These are phyloP conservation scores for Trypanosoma melophagium DNA, from an alignment of 208 protist genomes.

Conservation along the genomic window DNA sequence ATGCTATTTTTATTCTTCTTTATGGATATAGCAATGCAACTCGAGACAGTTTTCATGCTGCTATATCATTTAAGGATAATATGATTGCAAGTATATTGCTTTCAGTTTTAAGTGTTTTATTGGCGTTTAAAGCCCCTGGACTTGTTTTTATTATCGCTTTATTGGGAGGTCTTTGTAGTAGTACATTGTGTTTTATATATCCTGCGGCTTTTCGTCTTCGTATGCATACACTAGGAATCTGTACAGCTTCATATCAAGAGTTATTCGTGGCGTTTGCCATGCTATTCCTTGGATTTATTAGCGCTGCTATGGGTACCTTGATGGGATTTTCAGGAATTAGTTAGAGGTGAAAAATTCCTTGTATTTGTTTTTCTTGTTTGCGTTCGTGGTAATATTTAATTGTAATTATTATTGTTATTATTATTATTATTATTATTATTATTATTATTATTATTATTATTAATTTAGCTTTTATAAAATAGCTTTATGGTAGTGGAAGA, in stretches of 20 bases:
- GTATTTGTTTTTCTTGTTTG: not conserved
- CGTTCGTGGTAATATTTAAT: not conserved
- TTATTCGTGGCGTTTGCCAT: slow-evolving; percentile 37
- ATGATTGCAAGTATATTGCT: slow-evolving; percentile 40
- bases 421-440: not conserved
- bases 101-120: slow-evolving; percentile 41
- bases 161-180: slow-evolving; percentile 69
- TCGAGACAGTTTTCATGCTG: slow-evolving; percentile 32
- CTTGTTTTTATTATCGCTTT: slow-evolving; percentile 68
- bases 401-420: not conserved
- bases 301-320: slow-evolving; percentile 43
- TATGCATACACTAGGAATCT: slow-evolving; percentile 49
- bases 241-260: slow-evolving; percentile 34
- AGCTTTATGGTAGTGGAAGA: too few species aligned
- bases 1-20: slow-evolving; percentile 54
- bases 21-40: slow-evolving; percentile 49
- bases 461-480: too few species aligned
- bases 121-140: slow-evolving; percentile 49
- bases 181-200: slow-evolving; percentile 70
- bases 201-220: slow-evolving; percentile 59
- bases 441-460: not conserved
- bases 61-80: slow-evolving; percentile 40
- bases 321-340: slow-evolving; percentile 26
- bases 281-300: slow-evolving; percentile 47
- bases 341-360: not conserved